Evolutionary conservation across 257 asterid species (phyloP), one percentile per base, ranked within the genome.

Genomic region (Solanum piurae): DNA sequence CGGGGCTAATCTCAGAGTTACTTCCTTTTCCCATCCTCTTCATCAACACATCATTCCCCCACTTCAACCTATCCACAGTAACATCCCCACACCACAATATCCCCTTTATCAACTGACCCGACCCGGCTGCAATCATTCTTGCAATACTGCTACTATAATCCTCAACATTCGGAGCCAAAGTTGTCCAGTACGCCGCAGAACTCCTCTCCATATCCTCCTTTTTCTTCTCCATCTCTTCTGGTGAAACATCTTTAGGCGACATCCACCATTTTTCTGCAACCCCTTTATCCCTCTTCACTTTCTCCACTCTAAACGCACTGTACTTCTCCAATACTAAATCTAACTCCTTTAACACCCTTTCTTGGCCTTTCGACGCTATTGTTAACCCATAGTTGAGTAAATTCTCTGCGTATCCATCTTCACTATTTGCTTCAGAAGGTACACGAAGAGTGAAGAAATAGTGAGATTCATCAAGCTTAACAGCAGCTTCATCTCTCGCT

Each of bases 151-250:
- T 90, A 55, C 96, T 94, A 44, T 97, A 97, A 87, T 97, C 99
- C 97, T 97, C 99, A 71, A 97, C 99, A 42, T 95, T 95, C 9
- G 99, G 99, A 9, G 99, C 99, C 76, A 97, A 77, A 29, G 98
- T 93, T 0, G 98, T 95, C 99, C 99, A 97, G 75, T 95, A 96
- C 0, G 98, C 99, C 23, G 96, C 89, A 20, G 98, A 95, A 66
- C 94, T 94, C 91, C 88, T 91, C 94, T 96, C 99, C 93, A 94
- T 89, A 89, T 91, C 91, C 38, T 90, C 94, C 79, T 90, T 91
- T 89, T 86, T 91, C 89, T n/a, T 85, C 75, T 89, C 91, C 98
- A 94, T 91, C 88, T 95, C 99, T 88, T 83, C 93, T 88, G 97
- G 97, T 2, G 98, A 84, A 6, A 94, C 93, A 76, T 88, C 94